These are phyloP conservation scores for Babesia sp. DNA, from an alignment of 169 alveolate genomes.

Conservation along the genomic window DNA sequence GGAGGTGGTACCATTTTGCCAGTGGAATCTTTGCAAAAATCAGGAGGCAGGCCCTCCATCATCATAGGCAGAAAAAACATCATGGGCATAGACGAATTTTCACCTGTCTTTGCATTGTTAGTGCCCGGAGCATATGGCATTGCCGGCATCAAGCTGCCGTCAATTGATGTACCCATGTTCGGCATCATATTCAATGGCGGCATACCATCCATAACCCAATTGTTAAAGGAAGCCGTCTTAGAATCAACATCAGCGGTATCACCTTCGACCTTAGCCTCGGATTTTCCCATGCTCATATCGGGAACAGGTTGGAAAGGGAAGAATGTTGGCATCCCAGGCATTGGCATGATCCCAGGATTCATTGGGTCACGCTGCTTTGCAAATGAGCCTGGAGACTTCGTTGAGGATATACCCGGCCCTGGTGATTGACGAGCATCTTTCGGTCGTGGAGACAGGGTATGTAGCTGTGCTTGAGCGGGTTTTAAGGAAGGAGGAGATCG, in stretches of 20 bases:
- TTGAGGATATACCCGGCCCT: background rate
- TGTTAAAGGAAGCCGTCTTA: background rate
- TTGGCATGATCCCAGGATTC: constrained; percentile 1
- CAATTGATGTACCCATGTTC: background rate
- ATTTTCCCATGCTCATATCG: background rate
- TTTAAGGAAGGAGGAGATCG: background rate
- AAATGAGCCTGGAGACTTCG: background rate
- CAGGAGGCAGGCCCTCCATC: constrained; percentile 25
- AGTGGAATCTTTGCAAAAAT: constrained; percentile 29
- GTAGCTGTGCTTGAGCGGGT: background rate
- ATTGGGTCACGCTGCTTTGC: background rate
- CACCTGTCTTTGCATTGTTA: background rate
- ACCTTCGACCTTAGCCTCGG: background rate
- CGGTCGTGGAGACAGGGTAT: background rate
- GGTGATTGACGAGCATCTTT: background rate
- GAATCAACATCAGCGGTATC: background rate
- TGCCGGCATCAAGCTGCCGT: constrained; percentile 36
- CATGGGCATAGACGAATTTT: constrained; percentile 32
- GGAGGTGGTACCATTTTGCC: constrained; percentile 9
- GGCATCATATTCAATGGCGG: constrained; percentile 30
- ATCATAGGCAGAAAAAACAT: constrained; percentile 47
- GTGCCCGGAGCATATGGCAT: constrained; percentile 16
- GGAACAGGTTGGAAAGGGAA: constrained; percentile 17
- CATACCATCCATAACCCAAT: constrained; percentile 42
- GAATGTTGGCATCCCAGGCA: constrained; percentile 13